Evolutionary conservation across 257 asterid species (phyloP).

Genomic region (Ilex asprella): DNA sequence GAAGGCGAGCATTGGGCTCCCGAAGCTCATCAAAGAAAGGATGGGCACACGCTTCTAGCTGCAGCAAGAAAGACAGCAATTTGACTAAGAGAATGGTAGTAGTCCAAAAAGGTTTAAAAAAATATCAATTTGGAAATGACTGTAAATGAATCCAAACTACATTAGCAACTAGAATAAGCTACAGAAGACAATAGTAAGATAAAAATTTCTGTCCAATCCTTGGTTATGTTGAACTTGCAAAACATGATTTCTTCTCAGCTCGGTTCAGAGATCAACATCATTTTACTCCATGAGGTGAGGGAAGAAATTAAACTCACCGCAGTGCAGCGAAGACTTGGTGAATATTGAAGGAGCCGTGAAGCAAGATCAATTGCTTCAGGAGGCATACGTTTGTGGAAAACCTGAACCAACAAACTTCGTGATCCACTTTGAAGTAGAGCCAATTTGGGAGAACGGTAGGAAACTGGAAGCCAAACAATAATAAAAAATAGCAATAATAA

Average conservation of each 20-base stretch:
- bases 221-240: background rate
- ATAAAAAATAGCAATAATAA: background rate
- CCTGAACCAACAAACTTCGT: slow-evolving; percentile 37
- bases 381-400: slow-evolving; percentile 90
- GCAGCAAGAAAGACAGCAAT: slow-evolving; percentile 28
- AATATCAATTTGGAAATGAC: too few relatives aligned
- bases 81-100: background rate
- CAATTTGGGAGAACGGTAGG: background rate
- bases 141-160: background rate
- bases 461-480: background rate
- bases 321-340: slow-evolving; percentile 91
- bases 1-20: slow-evolving; percentile 80
- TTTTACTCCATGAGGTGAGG: background rate
- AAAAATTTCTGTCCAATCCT: background rate
- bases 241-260: background rate
- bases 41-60: slow-evolving; percentile 91
- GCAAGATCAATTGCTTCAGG: slow-evolving; percentile 95
- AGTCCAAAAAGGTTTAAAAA: too few relatives aligned
- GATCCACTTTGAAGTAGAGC: slow-evolving; percentile 9
- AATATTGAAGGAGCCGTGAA: slow-evolving; percentile 83
- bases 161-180: background rate
- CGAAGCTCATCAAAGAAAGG: slow-evolving; percentile 94
- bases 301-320: slow-evolving; percentile 31
- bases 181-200: background rate
- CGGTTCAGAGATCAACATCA: background rate